phyloP scores from a whole-genome alignment of 768 basidiomycete species.

The Termitomyces bulborhizus region DNA sequence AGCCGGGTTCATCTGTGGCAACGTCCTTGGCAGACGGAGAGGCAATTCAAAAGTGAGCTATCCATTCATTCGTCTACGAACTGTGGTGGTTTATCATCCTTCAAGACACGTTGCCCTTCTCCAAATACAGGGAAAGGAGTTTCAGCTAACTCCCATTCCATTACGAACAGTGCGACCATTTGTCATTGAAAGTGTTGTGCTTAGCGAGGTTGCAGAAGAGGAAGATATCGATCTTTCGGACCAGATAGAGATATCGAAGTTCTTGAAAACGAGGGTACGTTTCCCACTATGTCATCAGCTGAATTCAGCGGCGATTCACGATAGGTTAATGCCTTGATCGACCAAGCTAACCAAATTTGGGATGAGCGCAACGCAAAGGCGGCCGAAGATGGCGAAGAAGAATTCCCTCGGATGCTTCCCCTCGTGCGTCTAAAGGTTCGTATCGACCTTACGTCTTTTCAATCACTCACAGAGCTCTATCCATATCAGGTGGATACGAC shows the following conservation, averaged over 20 bases:
- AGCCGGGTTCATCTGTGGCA: constrained; percentile 93
- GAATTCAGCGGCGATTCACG: not conserved
- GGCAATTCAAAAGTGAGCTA: constrained; percentile 75
- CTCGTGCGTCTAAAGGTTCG: constrained; percentile 77
- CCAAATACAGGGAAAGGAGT: constrained; percentile 83
- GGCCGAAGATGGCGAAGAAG: constrained; percentile 53
- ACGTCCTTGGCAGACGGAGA: constrained; percentile 95
- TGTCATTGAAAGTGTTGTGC: constrained; percentile 73
- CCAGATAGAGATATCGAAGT: constrained; percentile 79
- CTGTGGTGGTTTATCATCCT: not conserved
- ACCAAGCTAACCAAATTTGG: constrained; percentile 72
- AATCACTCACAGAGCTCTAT: not conserved
- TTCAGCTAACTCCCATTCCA: constrained; percentile 77
- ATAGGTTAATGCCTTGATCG: constrained; percentile 76
- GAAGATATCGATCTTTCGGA: constrained; percentile 73
- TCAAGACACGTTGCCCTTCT: constrained; percentile 86
- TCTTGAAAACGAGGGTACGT: constrained; percentile 61
- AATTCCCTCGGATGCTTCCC: constrained; percentile 71
- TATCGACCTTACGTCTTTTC: not conserved
- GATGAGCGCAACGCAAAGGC: constrained; percentile 67
- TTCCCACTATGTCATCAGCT: not conserved
- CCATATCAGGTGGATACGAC: constrained; percentile 78
- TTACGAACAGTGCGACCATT: constrained; percentile 93
- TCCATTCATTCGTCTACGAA: not conserved
- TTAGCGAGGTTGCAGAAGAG: constrained; percentile 75